Evolutionary conservation across 331 rosid species (phyloP), one percentile per base, ranked within the genome.

Genomic region (Acacia pycnantha): DNA sequence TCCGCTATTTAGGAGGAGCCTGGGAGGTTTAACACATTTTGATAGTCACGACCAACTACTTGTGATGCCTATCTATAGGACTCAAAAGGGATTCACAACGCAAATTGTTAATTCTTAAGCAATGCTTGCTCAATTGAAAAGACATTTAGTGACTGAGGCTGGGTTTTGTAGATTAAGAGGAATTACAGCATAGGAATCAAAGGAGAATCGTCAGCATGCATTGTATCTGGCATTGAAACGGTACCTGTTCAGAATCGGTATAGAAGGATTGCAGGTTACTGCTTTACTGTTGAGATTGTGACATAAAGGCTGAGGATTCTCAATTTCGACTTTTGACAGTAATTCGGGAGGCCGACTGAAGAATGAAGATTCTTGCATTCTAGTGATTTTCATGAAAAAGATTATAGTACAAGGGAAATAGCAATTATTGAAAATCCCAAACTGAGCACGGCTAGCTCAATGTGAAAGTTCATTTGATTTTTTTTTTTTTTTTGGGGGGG

Each of bases 331-430:
- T 66, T 31, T 18, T 31, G 24, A 65, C 8, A 44, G 72, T 43
- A 41, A 54, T 76, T 64, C 1, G 65, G 66, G 54, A 56, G n/a
- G 22, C 33, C 22, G 10, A 22, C 41, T 50, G 33, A 54, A 50
- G 53, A 22, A 35, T 65, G 33, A 66, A 50, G 72, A 43, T 76
- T 76, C 77, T 68, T 37, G 68, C 62, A 29, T 68, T 29, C n/a
- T 54, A 29, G 71, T 76, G 72, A 76, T 76, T 29, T 77, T 50
- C 58, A 48, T 73, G 6, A n/a, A 81, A 66, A 74, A 33, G 59
- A 51, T 59, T 66, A 50, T 43, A 66, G 40, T 40, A 67, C 48
- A 56, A 69, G 46, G 64, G 54, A 68, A 82, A 70, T 19, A 50
- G 16, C 29, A 16, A 16, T 19, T 26, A n/a, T 4, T 53, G 70